Evolutionary conservation across 2,329 filamentous ascomycete species (phyloP).

Genomic region (Aspergillus pseudoterreus): DNA sequence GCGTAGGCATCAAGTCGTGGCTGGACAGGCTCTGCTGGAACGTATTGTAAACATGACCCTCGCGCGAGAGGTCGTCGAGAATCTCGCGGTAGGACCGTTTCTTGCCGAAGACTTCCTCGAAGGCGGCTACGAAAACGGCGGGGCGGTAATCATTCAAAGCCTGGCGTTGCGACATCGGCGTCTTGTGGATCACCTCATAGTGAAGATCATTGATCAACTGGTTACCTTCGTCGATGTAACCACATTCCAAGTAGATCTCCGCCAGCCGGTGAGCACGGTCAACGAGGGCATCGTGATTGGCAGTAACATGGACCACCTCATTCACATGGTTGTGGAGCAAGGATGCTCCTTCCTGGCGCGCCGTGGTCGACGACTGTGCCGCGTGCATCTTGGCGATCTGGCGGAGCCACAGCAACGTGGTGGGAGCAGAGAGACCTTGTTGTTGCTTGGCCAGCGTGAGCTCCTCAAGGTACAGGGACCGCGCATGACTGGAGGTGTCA

Average conservation of each 20-base stretch:
- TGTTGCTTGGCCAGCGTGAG: constrained; percentile 43
- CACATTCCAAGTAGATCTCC: constrained; percentile 43
- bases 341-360: constrained; percentile 34
- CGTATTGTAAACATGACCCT: constrained; percentile 41
- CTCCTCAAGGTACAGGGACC: constrained; percentile 40
- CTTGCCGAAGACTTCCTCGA: constrained; percentile 42
- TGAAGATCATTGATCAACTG: constrained; percentile 47
- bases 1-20: constrained; percentile 31
- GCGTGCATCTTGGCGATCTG: constrained; percentile 44
- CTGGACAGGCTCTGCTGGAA: constrained; percentile 32
- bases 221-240: constrained; percentile 40
- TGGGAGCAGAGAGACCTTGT: constrained; percentile 46
- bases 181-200: constrained; percentile 48
- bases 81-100: constrained; percentile 36
- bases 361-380: constrained; percentile 37
- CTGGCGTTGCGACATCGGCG: constrained; percentile 27
- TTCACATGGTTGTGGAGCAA: constrained; percentile 41
- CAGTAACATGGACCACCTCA: constrained; percentile 40
- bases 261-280: constrained; percentile 47
- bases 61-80: constrained; percentile 42
- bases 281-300: constrained; percentile 42
- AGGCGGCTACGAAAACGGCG: constrained; percentile 45
- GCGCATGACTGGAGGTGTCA: constrained; percentile 35
- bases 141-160: constrained; percentile 32
- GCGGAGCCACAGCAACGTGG: constrained; percentile 42